phyloP scores from a whole-genome alignment of 208 protist genomes.

The Leishmania arabica region DNA sequence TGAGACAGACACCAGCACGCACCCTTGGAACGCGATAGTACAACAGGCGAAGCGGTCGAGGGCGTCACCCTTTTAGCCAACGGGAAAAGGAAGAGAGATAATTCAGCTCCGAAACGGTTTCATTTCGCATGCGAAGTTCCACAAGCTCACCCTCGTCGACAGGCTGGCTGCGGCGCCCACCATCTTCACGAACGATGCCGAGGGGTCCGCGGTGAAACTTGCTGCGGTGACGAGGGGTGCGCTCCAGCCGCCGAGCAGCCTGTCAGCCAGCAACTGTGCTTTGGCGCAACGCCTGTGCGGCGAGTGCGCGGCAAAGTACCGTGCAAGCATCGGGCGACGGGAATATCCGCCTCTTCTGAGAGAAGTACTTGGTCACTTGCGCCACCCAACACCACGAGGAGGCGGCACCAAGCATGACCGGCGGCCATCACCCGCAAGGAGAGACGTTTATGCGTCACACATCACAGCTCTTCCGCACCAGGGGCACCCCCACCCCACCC shows the following conservation, averaged over 20 bases:
- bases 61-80: neutral
- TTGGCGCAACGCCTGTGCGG: neutral
- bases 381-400: neutral
- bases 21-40: no score
- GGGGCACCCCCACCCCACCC: no score
- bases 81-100: neutral
- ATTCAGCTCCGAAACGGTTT: neutral
- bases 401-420: neutral
- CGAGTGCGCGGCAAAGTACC: rapidly evolving
- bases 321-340: neutral
- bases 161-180: neutral
- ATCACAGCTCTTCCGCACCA: neutral
- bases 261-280: neutral
- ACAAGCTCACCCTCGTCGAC: neutral
- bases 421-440: neutral
- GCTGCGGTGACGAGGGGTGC: neutral
- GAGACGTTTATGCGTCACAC: neutral
- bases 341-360: neutral
- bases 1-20: neutral
- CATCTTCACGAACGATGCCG: neutral
- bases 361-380: neutral
- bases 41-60: neutral
- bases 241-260: neutral
- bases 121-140: neutral
- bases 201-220: neutral